These are phyloP conservation scores for Typha latifolia DNA, from an alignment of 176 grass and related monocot species.

Conservation along the genomic window DNA sequence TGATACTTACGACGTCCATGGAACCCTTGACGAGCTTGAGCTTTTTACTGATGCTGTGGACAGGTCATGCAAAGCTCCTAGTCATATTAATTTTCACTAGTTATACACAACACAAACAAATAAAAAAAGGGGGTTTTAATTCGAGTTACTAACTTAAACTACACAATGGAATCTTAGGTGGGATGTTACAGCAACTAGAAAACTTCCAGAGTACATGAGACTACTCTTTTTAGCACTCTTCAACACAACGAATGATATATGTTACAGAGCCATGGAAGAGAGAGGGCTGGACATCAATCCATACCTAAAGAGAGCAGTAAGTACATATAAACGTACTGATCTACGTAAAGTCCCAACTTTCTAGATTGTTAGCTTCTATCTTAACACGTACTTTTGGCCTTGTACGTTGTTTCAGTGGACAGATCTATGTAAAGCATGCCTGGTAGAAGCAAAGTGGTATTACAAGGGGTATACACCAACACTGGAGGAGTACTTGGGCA, in stretches of 20 bases:
- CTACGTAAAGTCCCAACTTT: no score
- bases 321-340: no score
- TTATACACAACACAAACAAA: no score
- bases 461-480: slow-evolving; percentile 8
- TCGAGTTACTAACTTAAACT: not conserved
- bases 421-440: slow-evolving; percentile 21
- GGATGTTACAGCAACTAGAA: slow-evolving; percentile 11
- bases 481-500: slow-evolving; percentile 25
- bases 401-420: slow-evolving; percentile 14
- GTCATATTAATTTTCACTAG: not conserved
- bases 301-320: slow-evolving; percentile 18
- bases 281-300: slow-evolving; percentile 7
- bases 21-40: slow-evolving; percentile 25
- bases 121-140: not conserved
- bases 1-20: slow-evolving; percentile 24
- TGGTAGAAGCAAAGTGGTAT: slow-evolving; percentile 27
- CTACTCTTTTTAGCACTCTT: slow-evolving; percentile 15
- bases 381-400: not conserved
- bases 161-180: slow-evolving; percentile 3
- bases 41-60: slow-evolving; percentile 18
- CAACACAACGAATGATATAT: slow-evolving; percentile 1
- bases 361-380: not conserved
- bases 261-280: slow-evolving; percentile 2
- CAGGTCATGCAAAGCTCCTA: not conserved
- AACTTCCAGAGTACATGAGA: slow-evolving; percentile 13